Evolutionary conservation across 1,284 basidiomycete species (phyloP), one percentile per base, ranked within the genome.

Genomic region (Blastosporella zonata): DNA sequence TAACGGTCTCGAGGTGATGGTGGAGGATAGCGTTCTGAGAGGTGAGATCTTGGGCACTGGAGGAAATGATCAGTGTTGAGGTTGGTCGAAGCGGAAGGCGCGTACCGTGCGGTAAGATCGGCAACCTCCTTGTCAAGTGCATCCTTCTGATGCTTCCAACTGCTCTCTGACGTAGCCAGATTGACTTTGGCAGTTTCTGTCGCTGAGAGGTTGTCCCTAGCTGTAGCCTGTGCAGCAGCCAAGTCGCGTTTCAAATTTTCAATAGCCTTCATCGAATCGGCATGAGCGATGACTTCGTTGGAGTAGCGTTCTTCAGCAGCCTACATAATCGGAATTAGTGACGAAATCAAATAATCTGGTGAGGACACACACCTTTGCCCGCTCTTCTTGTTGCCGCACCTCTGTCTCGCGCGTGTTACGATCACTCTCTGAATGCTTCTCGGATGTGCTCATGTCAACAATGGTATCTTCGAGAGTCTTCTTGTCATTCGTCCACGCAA

Each of bases 1-100:
- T 92, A 54, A 93, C 84, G n/a, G 81, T 82, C 59, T 95, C 92
- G 13, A 96, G 79, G 60, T 94, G 91, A 51, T 87, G 78, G 61
- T 93, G 91, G 8, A 96, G 77, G 13, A 89, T 73, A 6, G 75
- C 67, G 62, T 95, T 96, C 63, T 95, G 93, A 21, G 82, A 73
- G 1, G 75, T 73, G 15, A 96, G 73, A 58, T 92, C 91, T 59
- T 86, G 82, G 62, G 76, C 83, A 21, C 90, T 91, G 54, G 21
- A 45, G 29, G 29, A 41, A 10, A 22, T 25, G 8, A 39, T 29
- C 12, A 39, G n/a, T 44, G 17, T 3, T 13, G 5, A 37, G 20
- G 36, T 22, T 18, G 9, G 9, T 34, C 3, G 15, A 3, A 20
- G n/a, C 13, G 17, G 8, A 44, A 25, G 49, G 12, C 47, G 51